Evolutionary conservation across 805 yeast genomes (phyloP).

Genomic region (Kodamaea neixiangensis): DNA sequence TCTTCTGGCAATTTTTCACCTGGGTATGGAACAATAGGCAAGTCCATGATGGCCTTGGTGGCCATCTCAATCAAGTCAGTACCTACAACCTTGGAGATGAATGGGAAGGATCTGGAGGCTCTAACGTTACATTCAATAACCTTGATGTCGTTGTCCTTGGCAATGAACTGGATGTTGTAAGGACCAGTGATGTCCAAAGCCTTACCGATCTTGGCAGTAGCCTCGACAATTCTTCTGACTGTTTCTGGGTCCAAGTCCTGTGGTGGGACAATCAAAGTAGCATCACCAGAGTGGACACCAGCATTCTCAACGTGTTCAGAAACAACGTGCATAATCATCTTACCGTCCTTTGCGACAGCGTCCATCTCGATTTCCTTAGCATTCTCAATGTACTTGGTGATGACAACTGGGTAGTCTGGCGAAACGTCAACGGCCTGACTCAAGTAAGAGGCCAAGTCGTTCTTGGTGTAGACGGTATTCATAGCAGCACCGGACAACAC

Average conservation of each 20-base stretch:
- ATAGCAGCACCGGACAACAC: conserved; percentile 98
- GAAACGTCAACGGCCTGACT: conserved; percentile 96
- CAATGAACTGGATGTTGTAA: conserved; percentile 94
- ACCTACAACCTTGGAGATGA: conserved; percentile 95
- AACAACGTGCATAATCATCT: conserved; percentile 93
- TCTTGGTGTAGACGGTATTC: conserved; percentile 92
- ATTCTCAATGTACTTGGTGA: conserved; percentile 93
- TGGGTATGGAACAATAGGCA: conserved; percentile 89
- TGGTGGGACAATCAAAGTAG: conserved; percentile 95
- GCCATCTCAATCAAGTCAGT: conserved; percentile 97
- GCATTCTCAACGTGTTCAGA: conserved; percentile 99
- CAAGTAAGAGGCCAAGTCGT: conserved; percentile 83
- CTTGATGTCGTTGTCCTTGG: conserved; percentile 92
- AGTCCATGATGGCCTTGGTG: conserved; percentile 89
- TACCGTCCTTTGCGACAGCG: conserved; percentile 95
- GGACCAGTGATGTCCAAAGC: conserved; percentile 98
- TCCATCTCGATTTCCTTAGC: conserved; percentile 99
- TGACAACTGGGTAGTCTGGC: conserved; percentile 96
- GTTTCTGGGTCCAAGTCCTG: conserved; percentile 93
- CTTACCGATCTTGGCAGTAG: conserved; percentile 93
- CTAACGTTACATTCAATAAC: conserved; percentile 98
- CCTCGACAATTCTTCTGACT: conserved; percentile 86
- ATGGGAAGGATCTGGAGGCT: conserved; percentile 99
- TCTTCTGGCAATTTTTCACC: conserved; percentile 85
- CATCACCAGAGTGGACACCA: conserved; percentile 99